phyloP scores from a whole-genome alignment of 352 stramenopile species.

The Globisporangium orthogonon region DNA sequence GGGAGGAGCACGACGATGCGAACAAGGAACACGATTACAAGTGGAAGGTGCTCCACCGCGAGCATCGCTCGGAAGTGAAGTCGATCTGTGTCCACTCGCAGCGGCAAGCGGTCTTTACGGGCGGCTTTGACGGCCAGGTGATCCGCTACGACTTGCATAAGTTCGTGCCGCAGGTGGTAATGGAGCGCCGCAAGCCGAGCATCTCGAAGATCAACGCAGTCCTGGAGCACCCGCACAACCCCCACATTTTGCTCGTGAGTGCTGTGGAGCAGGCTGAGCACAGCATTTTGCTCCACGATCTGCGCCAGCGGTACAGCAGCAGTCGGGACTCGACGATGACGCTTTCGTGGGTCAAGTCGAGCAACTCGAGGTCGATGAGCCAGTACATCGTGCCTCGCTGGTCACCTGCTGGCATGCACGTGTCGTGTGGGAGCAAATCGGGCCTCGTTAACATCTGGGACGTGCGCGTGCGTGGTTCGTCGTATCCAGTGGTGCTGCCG shows the following conservation, averaged over 20 bases:
- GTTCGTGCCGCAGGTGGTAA: slow-evolving; percentile 26
- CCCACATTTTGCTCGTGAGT: slow-evolving; percentile 71
- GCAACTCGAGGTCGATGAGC: slow-evolving; percentile 60
- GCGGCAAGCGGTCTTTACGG: slow-evolving; percentile 55
- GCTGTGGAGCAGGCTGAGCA: slow-evolving; percentile 58
- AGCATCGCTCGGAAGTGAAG: slow-evolving; percentile 73
- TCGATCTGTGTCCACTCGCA: slow-evolving; percentile 76
- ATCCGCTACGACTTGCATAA: slow-evolving; percentile 67
- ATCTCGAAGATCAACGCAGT: slow-evolving; percentile 85
- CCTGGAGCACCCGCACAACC: slow-evolving; percentile 79
- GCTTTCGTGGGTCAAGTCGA: slow-evolving; percentile 46
- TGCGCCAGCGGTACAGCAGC: slow-evolving; percentile 42
- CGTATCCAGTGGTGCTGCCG: slow-evolving; percentile 47
- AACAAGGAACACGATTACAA: slow-evolving; percentile 39
- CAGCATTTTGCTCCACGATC: slow-evolving; percentile 68
- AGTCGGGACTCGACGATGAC: slow-evolving; percentile 39
- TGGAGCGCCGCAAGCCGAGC: slow-evolving; percentile 67
- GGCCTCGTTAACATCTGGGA: slow-evolving; percentile 75
- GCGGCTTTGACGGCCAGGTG: slow-evolving; percentile 63
- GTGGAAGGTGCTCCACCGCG: slow-evolving; percentile 59
- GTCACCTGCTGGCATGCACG: slow-evolving; percentile 61
- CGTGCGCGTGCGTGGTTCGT: slow-evolving; percentile 54
- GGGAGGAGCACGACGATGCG: slow-evolving; percentile 51
- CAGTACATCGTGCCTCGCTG: slow-evolving; percentile 83
- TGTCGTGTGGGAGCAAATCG: slow-evolving; percentile 62